These are phyloP conservation scores for Penicillium canescens DNA, from an alignment of 495 filamentous ascomycete species.

Conservation along the genomic window DNA sequence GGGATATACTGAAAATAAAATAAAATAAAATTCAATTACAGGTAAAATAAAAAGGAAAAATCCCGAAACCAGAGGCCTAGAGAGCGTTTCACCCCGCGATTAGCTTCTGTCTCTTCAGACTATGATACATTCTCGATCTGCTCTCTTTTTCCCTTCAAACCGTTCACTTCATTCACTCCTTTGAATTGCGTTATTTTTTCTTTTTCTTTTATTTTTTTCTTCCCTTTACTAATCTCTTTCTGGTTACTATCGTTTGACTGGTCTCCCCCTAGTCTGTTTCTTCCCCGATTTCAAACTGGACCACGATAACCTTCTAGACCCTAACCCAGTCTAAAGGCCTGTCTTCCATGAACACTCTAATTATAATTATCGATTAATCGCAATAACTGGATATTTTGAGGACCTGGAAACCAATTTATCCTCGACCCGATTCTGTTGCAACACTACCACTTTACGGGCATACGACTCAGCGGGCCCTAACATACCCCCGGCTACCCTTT, in stretches of 20 bases:
- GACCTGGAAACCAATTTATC: constrained; percentile 23
- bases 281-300: constrained; percentile 15
- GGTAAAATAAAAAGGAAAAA: constrained; percentile 18
- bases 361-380: constrained; percentile 32
- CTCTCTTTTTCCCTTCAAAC: constrained; percentile 14
- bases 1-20: constrained; percentile 17
- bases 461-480: constrained; percentile 8
- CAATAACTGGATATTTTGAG: constrained; percentile 9
- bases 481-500: constrained; percentile 5
- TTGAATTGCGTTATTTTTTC: constrained; percentile 25
- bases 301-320: constrained; percentile 20
- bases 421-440: constrained; percentile 24
- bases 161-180: constrained; percentile 30
- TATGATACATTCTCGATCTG: constrained; percentile 25
- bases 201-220: constrained; percentile 22
- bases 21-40: constrained; percentile 4
- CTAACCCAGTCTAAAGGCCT: constrained; percentile 4
- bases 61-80: constrained; percentile 14
- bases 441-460: constrained; percentile 8
- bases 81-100: constrained; percentile 42
- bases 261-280: constrained; percentile 8
- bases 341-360: constrained; percentile 25
- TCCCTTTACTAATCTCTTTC: constrained; percentile 16
- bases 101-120: constrained; percentile 32
- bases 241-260: constrained; percentile 5